Base-by-base conservation (phyloP, 148 eudicot species). In the Simmondsia chinensis region DNA sequence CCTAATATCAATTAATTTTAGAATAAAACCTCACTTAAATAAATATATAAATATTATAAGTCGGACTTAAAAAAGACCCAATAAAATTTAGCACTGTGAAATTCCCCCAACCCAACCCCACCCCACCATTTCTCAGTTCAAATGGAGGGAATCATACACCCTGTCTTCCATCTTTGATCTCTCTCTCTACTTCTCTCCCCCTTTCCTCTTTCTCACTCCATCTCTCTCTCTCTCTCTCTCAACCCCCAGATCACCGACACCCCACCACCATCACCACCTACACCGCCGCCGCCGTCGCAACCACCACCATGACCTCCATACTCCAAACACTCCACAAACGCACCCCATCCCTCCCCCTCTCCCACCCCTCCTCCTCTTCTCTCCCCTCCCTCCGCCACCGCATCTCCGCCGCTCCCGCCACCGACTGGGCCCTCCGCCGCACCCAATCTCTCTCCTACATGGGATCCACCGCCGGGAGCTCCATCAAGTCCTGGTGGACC, bases 401-500 rank as follows among this genome's bases (percentile, higher is more conserved):
- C 1, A 43, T 61, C 4, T 7, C 38, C 5, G 13, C 5, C 35
- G 27, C 0, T 45, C 32, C 6, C 43, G 48, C 12, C 48, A 80
- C 20, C 69, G 85, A 4, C 64, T 85, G 11, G 22, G 88, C 4
- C 75, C 80, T 19, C 71, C 87, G 9, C 20, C 31, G 85, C 4
- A 69, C 83, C 49, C 80, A 72, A 31, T 83, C 86, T 0, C 50
- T 72, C 2, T 79, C 87, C 36, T 61, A 78, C 13, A 64, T 71
- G 64, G 79, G 76, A 0, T 59, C 60, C 11, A 47, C 29, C 19
- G 82, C 87, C 0, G 75, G 76, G 0, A 49, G n/a, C 33, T 76
- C 79, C 2, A 44, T 88, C 15, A 52, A 56, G 50, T 66, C 47
- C 40, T 88, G 94, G 97, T 88, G 97, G 97, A 74, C 64, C 0